Conservation (phyloP, 352 stramenopile species). For the Phytopythium helicoides region DNA sequence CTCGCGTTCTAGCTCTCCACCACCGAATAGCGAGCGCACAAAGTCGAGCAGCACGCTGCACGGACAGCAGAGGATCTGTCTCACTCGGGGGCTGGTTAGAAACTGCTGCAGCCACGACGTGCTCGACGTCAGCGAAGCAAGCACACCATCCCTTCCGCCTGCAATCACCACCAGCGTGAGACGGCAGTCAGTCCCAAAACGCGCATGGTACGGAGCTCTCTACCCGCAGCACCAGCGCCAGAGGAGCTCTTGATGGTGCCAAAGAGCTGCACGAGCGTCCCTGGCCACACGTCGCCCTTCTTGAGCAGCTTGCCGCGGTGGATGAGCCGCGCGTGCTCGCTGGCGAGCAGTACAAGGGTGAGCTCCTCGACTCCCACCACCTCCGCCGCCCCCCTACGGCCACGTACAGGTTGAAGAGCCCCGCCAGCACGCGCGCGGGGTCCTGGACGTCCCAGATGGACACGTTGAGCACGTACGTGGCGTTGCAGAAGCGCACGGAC, state of each 20-base stretch:
- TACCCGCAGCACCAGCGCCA: constrained; percentile 3
- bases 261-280: constrained; percentile 80
- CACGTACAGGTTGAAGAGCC: constrained; percentile 73
- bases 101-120: constrained; percentile 22
- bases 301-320: constrained; percentile 80
- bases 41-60: constrained; percentile 67
- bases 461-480: constrained; percentile 71
- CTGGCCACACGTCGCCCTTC: constrained; percentile 80
- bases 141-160: constrained; percentile 3
- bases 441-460: constrained; percentile 80
- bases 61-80: constrained; percentile 64
- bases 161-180: no score
- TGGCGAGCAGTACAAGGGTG: constrained; percentile 13
- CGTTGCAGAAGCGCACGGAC: constrained; percentile 80
- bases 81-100: constrained; percentile 39
- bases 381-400: background rate
- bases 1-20: constrained; percentile 8
- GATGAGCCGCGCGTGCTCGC: constrained; percentile 71
- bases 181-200: no score
- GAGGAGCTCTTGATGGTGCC: constrained; percentile 45
- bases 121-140: constrained; percentile 8
- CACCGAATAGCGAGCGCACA: constrained; percentile 61
- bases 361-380: background rate
- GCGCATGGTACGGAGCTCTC: no score
- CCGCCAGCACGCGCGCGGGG: constrained; percentile 51